Base-by-base conservation (phyloP, 2,329 filamentous ascomycete genomes). In the Xylaria sp. region DNA sequence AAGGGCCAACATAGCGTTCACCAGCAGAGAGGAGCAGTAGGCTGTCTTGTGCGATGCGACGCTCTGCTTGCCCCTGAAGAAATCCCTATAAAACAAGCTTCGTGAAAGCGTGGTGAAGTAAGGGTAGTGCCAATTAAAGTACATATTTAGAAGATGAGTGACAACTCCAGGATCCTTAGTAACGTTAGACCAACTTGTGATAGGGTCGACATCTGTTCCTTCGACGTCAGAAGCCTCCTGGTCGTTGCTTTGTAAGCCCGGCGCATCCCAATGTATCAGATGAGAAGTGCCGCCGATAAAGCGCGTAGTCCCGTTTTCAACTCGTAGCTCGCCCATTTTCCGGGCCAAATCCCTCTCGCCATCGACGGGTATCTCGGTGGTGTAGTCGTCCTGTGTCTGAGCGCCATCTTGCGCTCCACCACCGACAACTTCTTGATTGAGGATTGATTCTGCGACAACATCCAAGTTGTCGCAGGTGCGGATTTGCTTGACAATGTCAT, bases 91-190 rank as follows among this genome's bases (percentile, higher is more conserved):
- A 77, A 99, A 98, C 36, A 97, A 82, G 42, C 86, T 89, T 77
- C 93, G 96, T 13, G 94, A 95, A 6, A 98, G 83, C 0, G 92
- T 96, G 3, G 94, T 95, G 78, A 98, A 99, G 80, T 96, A 98
- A 20, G 94, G 90, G 79, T 98, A 98, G 79, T 98, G 96, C 92
- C 95, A 98, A 73, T 90, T 93, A 81, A 98, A 98, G 80, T 99
- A 99, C 92, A 98, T 94, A 75, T 94, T 95, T 76, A 99, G 88
- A 20, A 99, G 87, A 78, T 97, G 95, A 17, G 90, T 87, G 72
- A 97, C 89, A 51, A 97, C 84, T 61, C 91, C 87, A 27, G 89
- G 85, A 77, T 97, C 93, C 57, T 89, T 84, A 1, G 93, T 97
- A 51, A 97, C 93, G 17, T 85, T 87, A 0, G 95, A 97, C 96